A percentile compares a stretch with the other conserved stretches of the same genome.
These are phyloP conservation scores for Astragalus membranaceus DNA, from an alignment of 306 rosid species.

Conservation along the genomic window DNA sequence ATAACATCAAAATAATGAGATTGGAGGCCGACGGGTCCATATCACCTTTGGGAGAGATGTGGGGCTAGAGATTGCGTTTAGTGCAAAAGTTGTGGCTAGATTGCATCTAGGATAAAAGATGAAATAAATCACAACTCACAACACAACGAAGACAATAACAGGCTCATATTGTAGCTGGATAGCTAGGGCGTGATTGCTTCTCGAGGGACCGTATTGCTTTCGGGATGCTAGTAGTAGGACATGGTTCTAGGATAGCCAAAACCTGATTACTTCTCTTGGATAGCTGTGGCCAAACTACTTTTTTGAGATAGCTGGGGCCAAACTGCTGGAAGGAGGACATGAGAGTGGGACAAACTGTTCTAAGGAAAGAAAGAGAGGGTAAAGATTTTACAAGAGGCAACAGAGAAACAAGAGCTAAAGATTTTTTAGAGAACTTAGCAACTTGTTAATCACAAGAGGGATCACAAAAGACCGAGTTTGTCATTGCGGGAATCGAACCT, in stretches of 20 bases:
- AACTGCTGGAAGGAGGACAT: background rate
- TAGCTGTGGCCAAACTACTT: background rate
- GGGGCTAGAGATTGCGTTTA: background rate
- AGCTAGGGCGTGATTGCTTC: background rate
- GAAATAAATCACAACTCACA: background rate
- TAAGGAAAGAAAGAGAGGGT: too few relatives aligned
- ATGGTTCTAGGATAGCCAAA: background rate
- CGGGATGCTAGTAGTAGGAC: background rate
- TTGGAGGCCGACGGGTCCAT: background rate
- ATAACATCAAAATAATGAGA: background rate
- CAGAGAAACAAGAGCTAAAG: background rate
- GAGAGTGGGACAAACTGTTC: background rate
- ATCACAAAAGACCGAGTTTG: background rate
- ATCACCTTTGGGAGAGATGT: background rate
- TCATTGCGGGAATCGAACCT: too few relatives aligned
- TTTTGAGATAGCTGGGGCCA: background rate
- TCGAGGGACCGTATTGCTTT: background rate
- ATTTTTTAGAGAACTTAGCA: background rate
- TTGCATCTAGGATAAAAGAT: background rate
- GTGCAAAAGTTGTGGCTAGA: background rate
- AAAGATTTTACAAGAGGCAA: background rate
- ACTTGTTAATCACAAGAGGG: background rate
- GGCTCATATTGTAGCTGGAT: background rate
- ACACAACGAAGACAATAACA: background rate
- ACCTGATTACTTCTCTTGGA: background rate